Conservation (phyloP, 2,329 filamentous ascomycete species). For the Fusarium falciforme region DNA sequence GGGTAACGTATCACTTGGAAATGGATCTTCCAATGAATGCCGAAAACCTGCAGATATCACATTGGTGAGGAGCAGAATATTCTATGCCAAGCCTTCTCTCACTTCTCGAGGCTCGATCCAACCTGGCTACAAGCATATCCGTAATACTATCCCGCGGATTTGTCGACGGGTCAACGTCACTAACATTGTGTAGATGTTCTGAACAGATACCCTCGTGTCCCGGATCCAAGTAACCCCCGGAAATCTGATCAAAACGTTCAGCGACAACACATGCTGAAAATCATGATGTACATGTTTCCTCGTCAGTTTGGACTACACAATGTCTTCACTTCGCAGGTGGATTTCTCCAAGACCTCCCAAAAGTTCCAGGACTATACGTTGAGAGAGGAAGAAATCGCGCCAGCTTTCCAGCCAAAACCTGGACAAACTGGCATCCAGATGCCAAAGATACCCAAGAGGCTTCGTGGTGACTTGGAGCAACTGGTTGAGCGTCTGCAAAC, state of each 20-base stretch:
- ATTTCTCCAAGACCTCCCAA: constrained; percentile 75
- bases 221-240: neutral
- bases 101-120: constrained; percentile 75
- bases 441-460: constrained; percentile 68
- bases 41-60: constrained; percentile 69
- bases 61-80: constrained; percentile 84
- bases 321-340: constrained; percentile 80
- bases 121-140: constrained; percentile 83
- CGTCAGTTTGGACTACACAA: constrained; percentile 91
- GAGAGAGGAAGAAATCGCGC: constrained; percentile 82
- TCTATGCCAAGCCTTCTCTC: constrained; percentile 82
- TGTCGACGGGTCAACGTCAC: neutral
- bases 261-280: constrained; percentile 68
- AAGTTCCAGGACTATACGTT: constrained; percentile 86
- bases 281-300: constrained; percentile 95
- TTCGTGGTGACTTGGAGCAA: constrained; percentile 70
- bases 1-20: constrained; percentile 11
- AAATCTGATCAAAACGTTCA: constrained; percentile 24
- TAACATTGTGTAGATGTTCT: constrained; percentile 73
- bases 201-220: constrained; percentile 69
- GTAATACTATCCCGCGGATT: constrained; percentile 61
- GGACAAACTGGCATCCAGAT: constrained; percentile 14
- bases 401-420: constrained; percentile 36
- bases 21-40: neutral
- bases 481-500: constrained; percentile 77